phyloP scores from a whole-genome alignment of 73 alveolate genomes.

The Paramecium biaurelia region DNA sequence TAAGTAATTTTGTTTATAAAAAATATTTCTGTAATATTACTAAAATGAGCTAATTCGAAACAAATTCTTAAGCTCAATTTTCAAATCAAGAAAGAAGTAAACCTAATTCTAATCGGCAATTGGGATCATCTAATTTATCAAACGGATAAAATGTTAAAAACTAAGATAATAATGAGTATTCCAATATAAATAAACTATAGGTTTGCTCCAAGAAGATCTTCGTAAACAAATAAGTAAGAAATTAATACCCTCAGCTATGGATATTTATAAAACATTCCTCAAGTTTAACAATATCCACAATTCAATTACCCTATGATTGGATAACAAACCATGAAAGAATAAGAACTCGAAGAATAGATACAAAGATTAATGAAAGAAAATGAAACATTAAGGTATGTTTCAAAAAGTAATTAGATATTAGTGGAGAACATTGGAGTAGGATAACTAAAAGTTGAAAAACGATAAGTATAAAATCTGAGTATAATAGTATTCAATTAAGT shows the following conservation, averaged over 20 bases:
- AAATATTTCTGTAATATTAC: neutral
- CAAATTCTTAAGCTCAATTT: neutral
- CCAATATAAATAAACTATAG: neutral
- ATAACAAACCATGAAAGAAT: neutral
- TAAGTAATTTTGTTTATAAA: neutral
- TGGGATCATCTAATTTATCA: neutral
- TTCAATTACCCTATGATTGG: neutral
- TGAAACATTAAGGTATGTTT: neutral
- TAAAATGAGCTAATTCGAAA: neutral
- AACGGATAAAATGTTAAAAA: neutral
- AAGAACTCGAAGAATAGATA: neutral
- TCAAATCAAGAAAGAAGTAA: neutral
- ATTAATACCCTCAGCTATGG: neutral
- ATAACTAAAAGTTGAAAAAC: neutral
- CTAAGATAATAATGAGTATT: neutral
- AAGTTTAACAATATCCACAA: neutral
- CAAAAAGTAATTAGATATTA: neutral
- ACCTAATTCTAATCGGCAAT: neutral
- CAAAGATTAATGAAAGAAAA: neutral
- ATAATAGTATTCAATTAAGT: neutral
- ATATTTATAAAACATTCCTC: neutral
- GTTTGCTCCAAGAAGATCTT: slow-evolving; percentile 24
- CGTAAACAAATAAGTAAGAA: neutral
- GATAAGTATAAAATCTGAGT: neutral
- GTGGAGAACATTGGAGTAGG: slow-evolving; percentile 12